Percentiles rank a stretch among this genome's conserved stretches.
phyloP scores from a whole-genome alignment of 805 yeast genomes.

The Cyberlindnera americana region DNA sequence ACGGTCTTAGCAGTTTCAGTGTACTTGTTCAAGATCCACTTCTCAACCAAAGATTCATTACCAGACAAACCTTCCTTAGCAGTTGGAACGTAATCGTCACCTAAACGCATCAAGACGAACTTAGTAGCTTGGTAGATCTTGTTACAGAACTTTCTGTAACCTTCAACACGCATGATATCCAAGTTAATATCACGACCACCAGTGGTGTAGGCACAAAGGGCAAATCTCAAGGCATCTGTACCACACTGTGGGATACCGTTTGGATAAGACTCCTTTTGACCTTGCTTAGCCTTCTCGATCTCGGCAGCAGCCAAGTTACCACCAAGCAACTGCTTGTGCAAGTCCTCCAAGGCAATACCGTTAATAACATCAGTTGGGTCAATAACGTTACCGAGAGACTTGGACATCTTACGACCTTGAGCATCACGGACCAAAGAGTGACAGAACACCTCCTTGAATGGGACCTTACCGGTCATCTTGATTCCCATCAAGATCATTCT shows the following conservation, averaged over 20 bases:
- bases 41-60: constrained; percentile 86
- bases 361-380: constrained; percentile 93
- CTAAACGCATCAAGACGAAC: constrained; percentile 90
- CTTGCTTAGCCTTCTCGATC: constrained; percentile 78
- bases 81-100: constrained; percentile 84
- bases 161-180: constrained; percentile 95
- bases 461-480: constrained; percentile 85
- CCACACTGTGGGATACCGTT: constrained; percentile 99
- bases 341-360: constrained; percentile 76
- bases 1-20: constrained; percentile 63
- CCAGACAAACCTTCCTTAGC: constrained; percentile 61
- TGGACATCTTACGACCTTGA: constrained; percentile 98
- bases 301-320: constrained; percentile 93
- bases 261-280: constrained; percentile 89
- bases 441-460: constrained; percentile 96
- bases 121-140: constrained; percentile 98
- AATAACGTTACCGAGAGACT: constrained; percentile 92
- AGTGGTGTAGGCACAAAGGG: constrained; percentile 95
- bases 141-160: constrained; percentile 99
- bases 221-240: constrained; percentile 97
- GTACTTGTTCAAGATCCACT: constrained; percentile 92
- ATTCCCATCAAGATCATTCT: constrained; percentile 92
- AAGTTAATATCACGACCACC: constrained; percentile 98
- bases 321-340: constrained; percentile 68
- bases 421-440: constrained; percentile 98